Percentiles rank a stretch among this genome's conserved stretches.
phyloP scores from a whole-genome alignment of 2,329 filamentous ascomycete species.

The Diaporthe sp. region DNA sequence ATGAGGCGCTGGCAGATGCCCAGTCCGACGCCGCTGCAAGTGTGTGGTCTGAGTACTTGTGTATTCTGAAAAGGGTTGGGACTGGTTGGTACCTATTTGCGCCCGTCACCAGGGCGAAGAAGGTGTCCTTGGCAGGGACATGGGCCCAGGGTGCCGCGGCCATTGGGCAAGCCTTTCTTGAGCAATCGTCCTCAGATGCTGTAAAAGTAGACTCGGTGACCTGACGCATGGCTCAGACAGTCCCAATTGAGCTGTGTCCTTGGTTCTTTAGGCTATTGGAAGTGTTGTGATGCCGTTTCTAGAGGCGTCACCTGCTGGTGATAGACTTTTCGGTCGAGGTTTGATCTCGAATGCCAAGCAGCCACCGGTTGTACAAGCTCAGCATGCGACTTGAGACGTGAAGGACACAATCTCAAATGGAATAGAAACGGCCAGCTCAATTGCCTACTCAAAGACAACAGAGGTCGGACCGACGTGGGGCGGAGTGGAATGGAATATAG shows the following conservation, averaged over 20 bases:
- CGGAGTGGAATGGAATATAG: not conserved
- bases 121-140: slow-evolving; percentile 53
- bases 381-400: not conserved
- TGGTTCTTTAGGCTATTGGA: not conserved
- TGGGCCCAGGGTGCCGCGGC: slow-evolving; percentile 48
- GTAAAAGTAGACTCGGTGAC: not conserved
- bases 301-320: not conserved
- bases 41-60: slow-evolving; percentile 41
- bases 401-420: too few relatives aligned
- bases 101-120: slow-evolving; percentile 81
- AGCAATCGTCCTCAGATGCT: not conserved
- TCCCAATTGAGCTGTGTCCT: too few relatives aligned
- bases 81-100: slow-evolving; percentile 77
- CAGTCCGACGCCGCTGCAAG: slow-evolving; percentile 83
- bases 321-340: not conserved
- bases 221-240: not conserved
- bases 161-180: slow-evolving; percentile 35
- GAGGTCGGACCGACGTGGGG: not conserved
- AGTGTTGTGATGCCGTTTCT: not conserved
- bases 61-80: not conserved
- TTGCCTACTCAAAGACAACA: not conserved
- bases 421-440: not conserved
- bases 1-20: slow-evolving; percentile 86
- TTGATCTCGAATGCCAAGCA: not conserved
- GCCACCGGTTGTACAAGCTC: not conserved